Conservation (phyloP, 1,284 basidiomycete species). For the Ustilago shanxiensis region DNA sequence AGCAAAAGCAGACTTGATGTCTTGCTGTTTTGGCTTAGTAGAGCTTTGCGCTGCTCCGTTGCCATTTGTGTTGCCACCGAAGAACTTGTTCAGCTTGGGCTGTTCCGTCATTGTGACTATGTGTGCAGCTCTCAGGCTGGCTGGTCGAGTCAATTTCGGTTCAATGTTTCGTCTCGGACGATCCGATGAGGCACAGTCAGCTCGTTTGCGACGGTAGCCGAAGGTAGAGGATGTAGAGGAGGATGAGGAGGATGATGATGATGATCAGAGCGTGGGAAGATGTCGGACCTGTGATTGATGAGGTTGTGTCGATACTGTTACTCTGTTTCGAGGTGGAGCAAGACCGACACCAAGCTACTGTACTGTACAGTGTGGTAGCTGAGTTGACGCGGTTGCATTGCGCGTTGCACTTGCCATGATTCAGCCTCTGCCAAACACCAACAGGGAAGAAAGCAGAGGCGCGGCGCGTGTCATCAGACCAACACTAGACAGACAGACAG, state of each 20-base stretch:
- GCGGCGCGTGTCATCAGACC: slow-evolving; percentile 15
- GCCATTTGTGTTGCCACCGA: slow-evolving; percentile 23
- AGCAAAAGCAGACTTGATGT: slow-evolving; percentile 65
- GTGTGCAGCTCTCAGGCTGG: too few species aligned
- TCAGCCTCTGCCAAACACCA: slow-evolving; percentile 8
- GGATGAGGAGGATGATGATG: too few species aligned
- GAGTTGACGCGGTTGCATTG: too few species aligned
- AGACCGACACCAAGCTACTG: neutral
- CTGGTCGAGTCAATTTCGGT: slow-evolving; percentile 1
- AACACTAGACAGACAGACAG: slow-evolving; percentile 10
- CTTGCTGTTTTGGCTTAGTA: slow-evolving; percentile 36
- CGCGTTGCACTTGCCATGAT: slow-evolving; percentile 12
- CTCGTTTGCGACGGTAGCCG: neutral
- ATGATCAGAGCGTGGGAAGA: neutral
- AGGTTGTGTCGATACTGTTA: neutral
- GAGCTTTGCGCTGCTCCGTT: slow-evolving; percentile 19
- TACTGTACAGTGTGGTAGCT: too few species aligned
- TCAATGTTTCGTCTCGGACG: neutral
- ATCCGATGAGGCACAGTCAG: neutral
- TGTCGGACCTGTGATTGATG: neutral
- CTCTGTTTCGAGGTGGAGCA: neutral
- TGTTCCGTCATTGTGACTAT: slow-evolving; percentile 41
- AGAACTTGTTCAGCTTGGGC: slow-evolving; percentile 48
- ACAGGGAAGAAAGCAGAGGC: too few species aligned
- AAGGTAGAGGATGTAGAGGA: neutral